Conservation (phyloP, 148 eudicot genomes). For the Dysphania ambrosioides region DNA sequence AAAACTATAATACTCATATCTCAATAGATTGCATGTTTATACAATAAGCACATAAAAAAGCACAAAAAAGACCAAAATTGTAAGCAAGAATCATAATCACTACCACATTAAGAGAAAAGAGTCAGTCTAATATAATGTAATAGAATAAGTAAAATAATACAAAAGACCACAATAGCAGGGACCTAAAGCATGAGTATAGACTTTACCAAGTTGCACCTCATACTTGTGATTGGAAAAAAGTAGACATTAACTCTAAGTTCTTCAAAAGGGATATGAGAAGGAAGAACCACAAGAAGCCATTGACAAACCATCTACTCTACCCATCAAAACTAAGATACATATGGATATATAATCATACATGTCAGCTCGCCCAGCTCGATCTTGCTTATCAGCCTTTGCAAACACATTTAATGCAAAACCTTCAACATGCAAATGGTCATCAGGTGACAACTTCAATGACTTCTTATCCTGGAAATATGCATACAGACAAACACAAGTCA, state of each 20-base stretch:
- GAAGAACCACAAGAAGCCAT: conserved; percentile 2
- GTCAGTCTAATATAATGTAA: background rate
- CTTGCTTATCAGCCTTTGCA: conserved; percentile 95
- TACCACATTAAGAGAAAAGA: background rate
- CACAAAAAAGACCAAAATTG: no score
- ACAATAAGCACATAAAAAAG: no score
- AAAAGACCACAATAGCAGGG: background rate
- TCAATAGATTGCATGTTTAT: background rate
- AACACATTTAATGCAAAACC: conserved; percentile 85
- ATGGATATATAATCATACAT: conserved; percentile 57
- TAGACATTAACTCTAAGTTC: background rate
- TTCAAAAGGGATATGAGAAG: background rate
- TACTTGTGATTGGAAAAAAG: background rate
- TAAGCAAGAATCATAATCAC: background rate
- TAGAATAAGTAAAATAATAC: no score
- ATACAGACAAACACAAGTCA: conserved; percentile 9
- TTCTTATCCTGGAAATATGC: conserved; percentile 64
- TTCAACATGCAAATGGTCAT: conserved; percentile 75
- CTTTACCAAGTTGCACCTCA: background rate
- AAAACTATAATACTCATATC: background rate
- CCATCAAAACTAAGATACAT: background rate
- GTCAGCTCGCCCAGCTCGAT: conserved; percentile 92
- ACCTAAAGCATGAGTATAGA: background rate
- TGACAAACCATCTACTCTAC: background rate
- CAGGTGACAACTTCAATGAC: conserved; percentile 64